Evolutionary conservation across 352 stramenopile species (phyloP).

Genomic region (Phytophthora pini): DNA sequence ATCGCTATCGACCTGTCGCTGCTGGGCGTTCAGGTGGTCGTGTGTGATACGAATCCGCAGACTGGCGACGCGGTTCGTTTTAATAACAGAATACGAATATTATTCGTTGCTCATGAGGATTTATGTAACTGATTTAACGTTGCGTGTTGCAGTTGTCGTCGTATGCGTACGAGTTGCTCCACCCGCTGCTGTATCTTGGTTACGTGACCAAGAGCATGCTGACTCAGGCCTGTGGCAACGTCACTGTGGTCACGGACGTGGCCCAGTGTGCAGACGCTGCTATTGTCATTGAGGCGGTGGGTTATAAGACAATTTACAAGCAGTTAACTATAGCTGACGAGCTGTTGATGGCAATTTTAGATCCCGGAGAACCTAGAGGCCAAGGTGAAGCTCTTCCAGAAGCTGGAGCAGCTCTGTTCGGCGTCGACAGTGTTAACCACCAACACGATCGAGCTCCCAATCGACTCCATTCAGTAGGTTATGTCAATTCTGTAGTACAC

Average conservation of each 20-base stretch:
- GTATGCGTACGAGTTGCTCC: conserved; percentile 69
- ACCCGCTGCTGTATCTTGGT: conserved; percentile 72
- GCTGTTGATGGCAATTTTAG: conserved; percentile 17
- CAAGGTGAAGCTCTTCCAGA: conserved; percentile 68
- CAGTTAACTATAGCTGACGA: background rate
- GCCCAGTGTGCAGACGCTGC: conserved; percentile 50
- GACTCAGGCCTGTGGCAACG: conserved; percentile 58
- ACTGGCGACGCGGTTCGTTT: conserved; percentile 38
- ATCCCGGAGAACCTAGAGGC: conserved; percentile 68
- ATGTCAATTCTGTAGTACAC: background rate
- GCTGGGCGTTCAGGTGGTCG: conserved; percentile 57
- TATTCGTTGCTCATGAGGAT: background rate
- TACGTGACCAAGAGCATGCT: conserved; percentile 85
- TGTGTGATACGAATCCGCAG: conserved; percentile 67
- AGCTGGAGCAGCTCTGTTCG: conserved; percentile 62
- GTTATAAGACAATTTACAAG: background rate
- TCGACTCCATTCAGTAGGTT: conserved; percentile 72
- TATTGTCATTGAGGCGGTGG: conserved; percentile 74
- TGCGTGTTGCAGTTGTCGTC: conserved; percentile 47
- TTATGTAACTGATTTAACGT: conserved; percentile 2
- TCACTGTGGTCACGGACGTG: conserved; percentile 55
- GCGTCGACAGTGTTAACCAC: conserved; percentile 65
- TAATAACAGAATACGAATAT: too few relatives aligned
- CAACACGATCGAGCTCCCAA: conserved; percentile 63
- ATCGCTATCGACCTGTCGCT: conserved; percentile 77